phyloP scores from a whole-genome alignment of 768 basidiomycete species.

The Infundibulicybe gibba region DNA sequence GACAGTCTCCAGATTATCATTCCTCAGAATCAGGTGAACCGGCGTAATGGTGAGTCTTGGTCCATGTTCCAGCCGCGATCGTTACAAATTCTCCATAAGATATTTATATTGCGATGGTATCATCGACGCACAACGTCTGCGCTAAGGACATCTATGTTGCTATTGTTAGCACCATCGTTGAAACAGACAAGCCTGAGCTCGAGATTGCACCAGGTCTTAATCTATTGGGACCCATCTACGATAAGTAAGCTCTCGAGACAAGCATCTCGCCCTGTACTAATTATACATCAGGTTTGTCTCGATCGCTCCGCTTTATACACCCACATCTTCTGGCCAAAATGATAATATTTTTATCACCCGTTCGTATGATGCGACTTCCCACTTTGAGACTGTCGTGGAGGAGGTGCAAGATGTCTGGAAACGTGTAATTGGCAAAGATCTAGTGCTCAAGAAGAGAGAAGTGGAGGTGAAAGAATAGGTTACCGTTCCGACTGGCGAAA shows the following conservation, averaged over 20 bases:
- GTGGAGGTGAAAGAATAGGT: constrained; percentile 52
- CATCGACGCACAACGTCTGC: constrained; percentile 95
- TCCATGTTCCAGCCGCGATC: neutral
- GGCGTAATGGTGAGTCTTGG: constrained; percentile 75
- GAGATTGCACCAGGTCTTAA: constrained; percentile 92
- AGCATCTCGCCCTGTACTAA: constrained; percentile 4
- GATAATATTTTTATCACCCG: constrained; percentile 98
- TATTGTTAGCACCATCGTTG: constrained; percentile 97
- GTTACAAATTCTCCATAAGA: constrained; percentile 43
- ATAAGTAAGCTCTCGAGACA: constrained; percentile 63
- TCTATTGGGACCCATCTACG: constrained; percentile 87
- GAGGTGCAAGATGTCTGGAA: constrained; percentile 97
- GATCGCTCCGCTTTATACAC: constrained; percentile 84
- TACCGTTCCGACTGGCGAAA: neutral
- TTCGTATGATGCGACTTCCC: constrained; percentile 97
- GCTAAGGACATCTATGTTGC: constrained; percentile 94
- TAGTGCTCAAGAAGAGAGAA: constrained; percentile 88
- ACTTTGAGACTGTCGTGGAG: constrained; percentile 98
- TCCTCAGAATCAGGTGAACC: constrained; percentile 94
- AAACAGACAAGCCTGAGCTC: constrained; percentile 86
- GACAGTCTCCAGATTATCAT: constrained; percentile 98
- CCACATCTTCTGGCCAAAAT: constrained; percentile 71
- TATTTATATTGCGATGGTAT: constrained; percentile 98
- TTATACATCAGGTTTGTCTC: constrained; percentile 70
- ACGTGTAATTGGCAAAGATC: constrained; percentile 71